These are phyloP conservation scores for Podospora bellae-mahoneyi DNA, from an alignment of 495 filamentous ascomycete genomes.

Conservation along the genomic window DNA sequence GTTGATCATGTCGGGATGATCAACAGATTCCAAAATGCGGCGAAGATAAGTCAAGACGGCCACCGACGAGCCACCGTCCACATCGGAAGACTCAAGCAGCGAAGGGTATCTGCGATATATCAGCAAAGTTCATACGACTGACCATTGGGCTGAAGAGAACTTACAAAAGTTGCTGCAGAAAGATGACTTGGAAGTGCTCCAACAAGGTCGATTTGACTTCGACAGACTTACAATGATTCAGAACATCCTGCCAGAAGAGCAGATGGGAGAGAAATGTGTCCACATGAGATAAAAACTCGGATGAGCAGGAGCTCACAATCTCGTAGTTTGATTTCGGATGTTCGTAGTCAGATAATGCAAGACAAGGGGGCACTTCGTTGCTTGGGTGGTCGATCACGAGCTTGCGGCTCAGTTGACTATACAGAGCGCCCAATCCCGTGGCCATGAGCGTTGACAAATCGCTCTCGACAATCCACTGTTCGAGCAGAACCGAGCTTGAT, in stretches of 20 bases:
- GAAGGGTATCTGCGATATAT: slow-evolving; percentile 74
- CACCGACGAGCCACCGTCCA: slow-evolving; percentile 92
- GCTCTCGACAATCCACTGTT: slow-evolving; percentile 95
- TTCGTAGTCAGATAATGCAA: slow-evolving; percentile 80
- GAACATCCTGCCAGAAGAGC: slow-evolving; percentile 95
- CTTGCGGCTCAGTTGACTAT: slow-evolving; percentile 88
- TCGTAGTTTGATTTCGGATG: slow-evolving; percentile 59
- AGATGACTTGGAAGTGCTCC: slow-evolving; percentile 96
- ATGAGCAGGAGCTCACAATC: slow-evolving; percentile 65
- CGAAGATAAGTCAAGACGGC: slow-evolving; percentile 92
- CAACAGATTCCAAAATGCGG: slow-evolving; percentile 82
- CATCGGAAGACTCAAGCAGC: slow-evolving; percentile 90
- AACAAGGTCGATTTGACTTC: slow-evolving; percentile 90
- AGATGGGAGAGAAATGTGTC: slow-evolving; percentile 93
- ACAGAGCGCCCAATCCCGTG: slow-evolving; percentile 88
- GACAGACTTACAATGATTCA: slow-evolving; percentile 87
- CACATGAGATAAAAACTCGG: slow-evolving; percentile 72
- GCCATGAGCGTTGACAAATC: slow-evolving; percentile 97
- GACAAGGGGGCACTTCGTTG: slow-evolving; percentile 70
- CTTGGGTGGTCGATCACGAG: slow-evolving; percentile 59
- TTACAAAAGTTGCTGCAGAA: slow-evolving; percentile 90
- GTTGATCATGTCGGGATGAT: slow-evolving; percentile 88
- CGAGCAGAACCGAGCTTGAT: slow-evolving; percentile 72
- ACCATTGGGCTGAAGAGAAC: slow-evolving; percentile 25
- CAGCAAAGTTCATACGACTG: neutral